Evolutionary conservation across 495 filamentous ascomycete species (phyloP), one percentile per base, ranked within the genome.

Genomic region (Penicillium malachiteum): DNA sequence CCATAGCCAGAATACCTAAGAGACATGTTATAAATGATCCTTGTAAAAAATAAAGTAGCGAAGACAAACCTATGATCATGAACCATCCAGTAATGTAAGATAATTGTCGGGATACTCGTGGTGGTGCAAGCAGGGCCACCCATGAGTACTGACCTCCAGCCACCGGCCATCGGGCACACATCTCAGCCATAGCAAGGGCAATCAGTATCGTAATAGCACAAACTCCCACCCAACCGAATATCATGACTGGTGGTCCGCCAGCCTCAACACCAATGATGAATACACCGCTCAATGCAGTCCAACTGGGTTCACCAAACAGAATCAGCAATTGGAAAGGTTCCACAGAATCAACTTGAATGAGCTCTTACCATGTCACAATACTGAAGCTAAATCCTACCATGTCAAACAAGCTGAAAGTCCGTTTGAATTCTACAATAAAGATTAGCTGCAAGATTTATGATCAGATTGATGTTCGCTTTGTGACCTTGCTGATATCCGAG

Each of bases 331-430:
- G 14, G 10, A n/a, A 9, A 8, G 39, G 8, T 9, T 26, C 8
- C 41, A 44, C 35, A 9, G 35, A 26, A 4, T 26, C 21, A 26
- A 26, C 2, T 26, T 26, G 21, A 26, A 26, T 26, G 32, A 54
- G 16, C 14, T 37, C 52, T 32, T 63, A 69, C 68, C 68, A 63
- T 7, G 74, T 75, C 9, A 81, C 74, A 35, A 81, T 79, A 37
- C 65, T 72, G 66, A 80, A 79, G 44, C 62, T 68, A 62, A 81
- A 79, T 13, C 75, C 76, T 14, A 81, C 63, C 76, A 81, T 81
- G 17, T 75, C 76, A 26, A 79, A 55, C 14, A 79, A 57, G 32
- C 77, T 67, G 45, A 77, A 80, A n/a, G 73, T 74, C 5, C 77
- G 72, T 45, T 76, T 74, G 52, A 79, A 68, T 58, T 79, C 77